These are phyloP conservation scores for Diaporthe batatas DNA, from an alignment of 2,329 filamentous ascomycete species.

Conservation along the genomic window DNA sequence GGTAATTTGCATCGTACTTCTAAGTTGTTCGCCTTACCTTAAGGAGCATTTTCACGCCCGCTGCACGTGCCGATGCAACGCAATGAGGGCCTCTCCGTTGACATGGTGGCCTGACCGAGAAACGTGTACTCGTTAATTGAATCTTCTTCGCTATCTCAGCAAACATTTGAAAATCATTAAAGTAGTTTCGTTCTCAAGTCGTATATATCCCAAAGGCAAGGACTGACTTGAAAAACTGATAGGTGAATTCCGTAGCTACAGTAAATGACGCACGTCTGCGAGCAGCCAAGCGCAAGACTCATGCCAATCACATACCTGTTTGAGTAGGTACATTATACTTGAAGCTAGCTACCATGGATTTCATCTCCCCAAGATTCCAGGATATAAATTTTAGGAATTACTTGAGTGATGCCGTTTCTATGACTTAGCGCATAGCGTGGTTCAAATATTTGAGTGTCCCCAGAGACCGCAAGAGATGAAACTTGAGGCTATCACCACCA, in stretches of 20 bases:
- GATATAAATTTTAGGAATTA: background rate
- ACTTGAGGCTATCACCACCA: background rate
- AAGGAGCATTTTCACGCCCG: too few relatives aligned
- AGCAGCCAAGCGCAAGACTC: background rate
- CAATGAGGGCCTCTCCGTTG: background rate
- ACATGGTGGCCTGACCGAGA: background rate
- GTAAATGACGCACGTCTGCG: too few relatives aligned
- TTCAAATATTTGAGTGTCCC: background rate
- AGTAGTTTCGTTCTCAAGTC: too few relatives aligned
- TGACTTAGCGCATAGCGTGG: background rate
- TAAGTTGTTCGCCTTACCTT: background rate
- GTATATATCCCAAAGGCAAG: too few relatives aligned
- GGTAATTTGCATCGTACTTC: too few relatives aligned
- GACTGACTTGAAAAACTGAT: background rate
- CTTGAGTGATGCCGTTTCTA: too few relatives aligned
- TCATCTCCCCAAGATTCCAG: background rate
- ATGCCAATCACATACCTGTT: background rate
- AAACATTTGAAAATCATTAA: too few relatives aligned
- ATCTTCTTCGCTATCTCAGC: background rate
- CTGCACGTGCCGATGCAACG: background rate
- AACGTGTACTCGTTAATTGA: background rate
- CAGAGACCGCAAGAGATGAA: background rate
- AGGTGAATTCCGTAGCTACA: too few relatives aligned
- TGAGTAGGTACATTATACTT: background rate
- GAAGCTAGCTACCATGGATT: background rate